Conservation (phyloP, 331 rosid species). For the Phaseolus coccineus region DNA sequence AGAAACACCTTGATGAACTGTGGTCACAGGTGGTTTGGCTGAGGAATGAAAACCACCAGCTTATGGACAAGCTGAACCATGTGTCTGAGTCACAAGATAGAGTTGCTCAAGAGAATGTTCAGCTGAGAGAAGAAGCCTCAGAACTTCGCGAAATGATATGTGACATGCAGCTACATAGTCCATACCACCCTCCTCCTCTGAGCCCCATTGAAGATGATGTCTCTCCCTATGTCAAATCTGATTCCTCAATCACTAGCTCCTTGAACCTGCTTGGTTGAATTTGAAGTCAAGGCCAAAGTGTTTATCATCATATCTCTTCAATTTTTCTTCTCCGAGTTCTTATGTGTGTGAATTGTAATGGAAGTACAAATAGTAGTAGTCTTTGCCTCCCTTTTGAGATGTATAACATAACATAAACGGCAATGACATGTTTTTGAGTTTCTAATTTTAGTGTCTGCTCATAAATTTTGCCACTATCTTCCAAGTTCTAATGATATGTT, state of each 20-base stretch:
- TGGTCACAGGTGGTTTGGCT: conserved; percentile 99
- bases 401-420: conserved; percentile 47
- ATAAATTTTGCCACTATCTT: conserved; percentile 13
- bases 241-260: conserved; percentile 62
- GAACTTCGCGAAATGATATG: conserved; percentile 83
- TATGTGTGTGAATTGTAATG: conserved; percentile 52
- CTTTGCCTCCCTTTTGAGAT: conserved; percentile 44
- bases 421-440: conserved; percentile 57
- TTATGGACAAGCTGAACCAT: conserved; percentile 76
- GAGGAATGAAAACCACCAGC: conserved; percentile 84
- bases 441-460: conserved; percentile 35
- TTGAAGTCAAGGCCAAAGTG: conserved; percentile 37
- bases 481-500: conserved; percentile 3
- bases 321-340: conserved; percentile 36
- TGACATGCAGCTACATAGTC: conserved; percentile 66
- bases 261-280: conserved; percentile 56
- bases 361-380: conserved; percentile 46
- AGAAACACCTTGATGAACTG: conserved; percentile 90
- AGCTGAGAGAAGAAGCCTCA: conserved; percentile 76
- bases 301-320: conserved; percentile 33
- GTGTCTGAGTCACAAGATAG: conserved; percentile 71
- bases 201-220: conserved; percentile 68
- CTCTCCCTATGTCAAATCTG: conserved; percentile 67
- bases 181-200: conserved; percentile 48
- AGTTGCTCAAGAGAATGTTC: conserved; percentile 74